phyloP scores from a whole-genome alignment of 2,329 filamentous ascomycete species.

The Herpomyces periplanetae region DNA sequence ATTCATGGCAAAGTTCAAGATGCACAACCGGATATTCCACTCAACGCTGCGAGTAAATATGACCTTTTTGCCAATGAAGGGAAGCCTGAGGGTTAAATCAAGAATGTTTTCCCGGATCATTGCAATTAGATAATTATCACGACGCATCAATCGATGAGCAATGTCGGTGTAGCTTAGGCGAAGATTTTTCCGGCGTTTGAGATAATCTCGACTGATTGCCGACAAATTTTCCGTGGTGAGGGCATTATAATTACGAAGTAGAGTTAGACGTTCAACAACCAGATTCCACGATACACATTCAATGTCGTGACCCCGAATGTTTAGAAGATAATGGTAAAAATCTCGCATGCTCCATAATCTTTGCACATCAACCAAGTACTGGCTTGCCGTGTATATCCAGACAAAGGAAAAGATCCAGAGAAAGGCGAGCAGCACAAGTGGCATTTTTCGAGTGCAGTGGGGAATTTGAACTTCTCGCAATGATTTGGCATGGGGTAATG shows the following conservation, averaged over 20 bases:
- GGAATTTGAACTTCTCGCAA: conserved; percentile 21
- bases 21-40: conserved; percentile 62
- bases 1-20: conserved; percentile 80
- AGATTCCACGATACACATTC: conserved; percentile 85
- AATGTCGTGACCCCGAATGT: conserved; percentile 50
- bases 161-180: conserved; percentile 85
- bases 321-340: conserved; percentile 45
- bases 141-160: conserved; percentile 76
- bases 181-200: conserved; percentile 63
- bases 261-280: conserved; percentile 48
- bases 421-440: conserved; percentile 29
- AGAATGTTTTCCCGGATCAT: conserved; percentile 88
- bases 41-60: conserved; percentile 62
- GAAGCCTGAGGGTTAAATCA: conserved; percentile 46
- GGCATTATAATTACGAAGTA: conserved; percentile 47
- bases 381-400: conserved; percentile 40
- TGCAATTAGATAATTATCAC: conserved; percentile 84
- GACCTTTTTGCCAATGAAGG: conserved; percentile 36
- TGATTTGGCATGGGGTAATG: conserved; percentile 22
- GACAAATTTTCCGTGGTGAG: conserved; percentile 25
- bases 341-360: conserved; percentile 37
- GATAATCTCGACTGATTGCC: conserved; percentile 17
- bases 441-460: conserved; percentile 34
- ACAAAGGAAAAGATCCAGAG: conserved; percentile 58
- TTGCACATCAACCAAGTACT: conserved; percentile 29